Evolutionary conservation across 1,139 yeast species (phyloP).

Genomic region (Yamadazyma pseudoaaseri): DNA sequence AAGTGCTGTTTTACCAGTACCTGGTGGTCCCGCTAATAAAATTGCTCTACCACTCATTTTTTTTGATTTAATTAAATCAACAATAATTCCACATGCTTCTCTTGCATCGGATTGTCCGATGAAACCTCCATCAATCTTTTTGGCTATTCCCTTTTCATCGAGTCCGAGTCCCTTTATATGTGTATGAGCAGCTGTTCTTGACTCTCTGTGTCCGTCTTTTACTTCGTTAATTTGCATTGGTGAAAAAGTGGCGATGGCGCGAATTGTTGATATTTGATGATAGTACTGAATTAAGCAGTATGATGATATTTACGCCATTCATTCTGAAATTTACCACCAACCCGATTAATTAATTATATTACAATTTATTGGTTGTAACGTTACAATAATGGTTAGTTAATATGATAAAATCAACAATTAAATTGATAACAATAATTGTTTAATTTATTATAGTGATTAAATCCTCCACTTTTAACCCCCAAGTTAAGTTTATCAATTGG

Average conservation of each 20-base stretch:
- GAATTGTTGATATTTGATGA: not conserved
- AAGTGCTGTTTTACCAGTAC: constrained; percentile 96
- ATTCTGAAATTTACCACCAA: too few relatives aligned
- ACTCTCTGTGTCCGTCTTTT: constrained; percentile 56
- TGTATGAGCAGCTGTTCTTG: constrained; percentile 94
- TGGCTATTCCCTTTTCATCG: constrained; percentile 87
- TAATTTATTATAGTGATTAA: too few relatives aligned
- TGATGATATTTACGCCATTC: too few relatives aligned
- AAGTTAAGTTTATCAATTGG: too few relatives aligned
- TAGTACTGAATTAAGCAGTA: not conserved
- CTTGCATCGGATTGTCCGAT: constrained; percentile 95
- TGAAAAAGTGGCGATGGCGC: not conserved
- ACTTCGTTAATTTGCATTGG: constrained; percentile 87
- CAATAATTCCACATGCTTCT: constrained; percentile 96
- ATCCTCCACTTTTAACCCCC: too few relatives aligned
- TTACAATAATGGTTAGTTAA: too few relatives aligned
- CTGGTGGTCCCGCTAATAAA: constrained; percentile 94
- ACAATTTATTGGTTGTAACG: too few relatives aligned
- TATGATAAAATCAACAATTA: too few relatives aligned
- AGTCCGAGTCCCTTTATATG: constrained; percentile 95
- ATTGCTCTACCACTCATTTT: constrained; percentile 97
- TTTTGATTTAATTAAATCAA: constrained; percentile 88
- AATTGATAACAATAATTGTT: too few relatives aligned
- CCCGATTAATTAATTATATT: too few relatives aligned
- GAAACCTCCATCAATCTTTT: constrained; percentile 86